Percentiles rank a stretch among this genome's conserved stretches.
Evolutionary conservation across 2,329 filamentous ascomycete species (phyloP).

Genomic region (Purpureocillium lavendulum): DNA sequence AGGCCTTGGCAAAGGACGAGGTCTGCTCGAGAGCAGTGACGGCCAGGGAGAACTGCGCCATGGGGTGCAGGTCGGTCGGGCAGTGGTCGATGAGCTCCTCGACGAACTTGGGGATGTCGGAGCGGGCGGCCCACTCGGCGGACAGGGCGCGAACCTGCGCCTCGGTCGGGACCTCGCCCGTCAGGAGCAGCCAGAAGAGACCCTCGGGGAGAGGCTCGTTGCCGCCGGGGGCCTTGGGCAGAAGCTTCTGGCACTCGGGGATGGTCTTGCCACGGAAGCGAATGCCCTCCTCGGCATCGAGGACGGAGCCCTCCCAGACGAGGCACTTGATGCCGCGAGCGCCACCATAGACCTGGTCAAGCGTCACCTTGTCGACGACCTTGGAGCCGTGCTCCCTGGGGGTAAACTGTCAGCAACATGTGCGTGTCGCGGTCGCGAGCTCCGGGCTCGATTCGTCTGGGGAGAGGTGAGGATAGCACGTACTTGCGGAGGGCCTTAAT

Average conservation of each 20-base stretch:
- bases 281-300: conserved; percentile 98
- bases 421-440: background rate
- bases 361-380: conserved; percentile 93
- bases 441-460: background rate
- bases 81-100: conserved; percentile 99
- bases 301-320: conserved; percentile 97
- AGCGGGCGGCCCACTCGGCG: conserved; percentile 96
- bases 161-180: conserved; percentile 93
- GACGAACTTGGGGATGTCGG: conserved; percentile 94
- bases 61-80: conserved; percentile 97
- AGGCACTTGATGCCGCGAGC: conserved; percentile 98
- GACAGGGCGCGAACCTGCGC: conserved; percentile 98
- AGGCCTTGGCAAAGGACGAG: conserved; percentile 95
- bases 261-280: conserved; percentile 99
- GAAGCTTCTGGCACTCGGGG: conserved; percentile 94
- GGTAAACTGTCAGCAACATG: conserved; percentile 3
- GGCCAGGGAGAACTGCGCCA: conserved; percentile 98
- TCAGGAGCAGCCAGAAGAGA: conserved; percentile 99
- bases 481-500: conserved; percentile 98
- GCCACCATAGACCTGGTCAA: conserved; percentile 99
- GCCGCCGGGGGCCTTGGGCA: conserved; percentile 94
- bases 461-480: conserved; percentile 19
- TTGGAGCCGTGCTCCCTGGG: conserved; percentile 85
- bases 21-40: conserved; percentile 98
- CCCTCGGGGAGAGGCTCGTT: conserved; percentile 95